A percentile compares a stretch with the other conserved stretches of the same genome.
Evolutionary conservation across 2,329 filamentous ascomycete species (phyloP).

Genomic region (Ceratocystiopsis brevicomis): DNA sequence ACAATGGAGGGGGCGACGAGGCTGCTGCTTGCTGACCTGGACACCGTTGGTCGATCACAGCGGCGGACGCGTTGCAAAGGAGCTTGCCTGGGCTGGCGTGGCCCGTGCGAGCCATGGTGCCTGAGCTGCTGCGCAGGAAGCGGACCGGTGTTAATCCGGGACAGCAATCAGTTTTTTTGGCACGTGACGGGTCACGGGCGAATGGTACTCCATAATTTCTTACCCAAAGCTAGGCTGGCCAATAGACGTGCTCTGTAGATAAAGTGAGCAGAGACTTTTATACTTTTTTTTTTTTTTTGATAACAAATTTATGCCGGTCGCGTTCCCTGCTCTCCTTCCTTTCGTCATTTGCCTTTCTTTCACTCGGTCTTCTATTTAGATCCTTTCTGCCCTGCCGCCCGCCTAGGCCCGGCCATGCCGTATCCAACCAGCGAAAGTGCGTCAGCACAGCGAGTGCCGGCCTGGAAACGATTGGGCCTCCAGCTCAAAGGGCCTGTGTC

Average conservation of each 20-base stretch:
- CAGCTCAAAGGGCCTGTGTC: conserved; percentile 32
- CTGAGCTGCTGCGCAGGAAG: background rate
- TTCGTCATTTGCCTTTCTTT: too few relatives aligned
- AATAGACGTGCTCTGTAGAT: too few relatives aligned
- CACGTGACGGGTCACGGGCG: conserved; percentile 1
- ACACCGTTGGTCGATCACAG: background rate
- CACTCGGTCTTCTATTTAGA: background rate
- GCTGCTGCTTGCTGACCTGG: conserved; percentile 8
- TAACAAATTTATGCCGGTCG: too few relatives aligned
- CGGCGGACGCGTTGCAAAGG: conserved; percentile 16
- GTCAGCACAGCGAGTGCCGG: conserved; percentile 30
- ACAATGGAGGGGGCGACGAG: background rate
- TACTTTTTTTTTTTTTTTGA: too few relatives aligned
- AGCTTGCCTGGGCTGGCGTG: conserved; percentile 16
- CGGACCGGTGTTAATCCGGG: too few relatives aligned
- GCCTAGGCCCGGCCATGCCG: conserved; percentile 19
- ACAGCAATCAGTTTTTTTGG: background rate
- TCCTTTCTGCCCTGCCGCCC: background rate
- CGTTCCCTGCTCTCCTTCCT: too few relatives aligned
- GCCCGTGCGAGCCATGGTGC: conserved; percentile 4
- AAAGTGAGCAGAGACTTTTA: too few relatives aligned
- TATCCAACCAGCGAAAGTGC: conserved; percentile 22
- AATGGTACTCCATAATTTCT: too few relatives aligned
- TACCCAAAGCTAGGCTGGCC: too few relatives aligned
- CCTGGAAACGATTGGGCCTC: conserved; percentile 44